Conservation (phyloP, 208 protist genomes). For the Trypanosoma cruzi region DNA sequence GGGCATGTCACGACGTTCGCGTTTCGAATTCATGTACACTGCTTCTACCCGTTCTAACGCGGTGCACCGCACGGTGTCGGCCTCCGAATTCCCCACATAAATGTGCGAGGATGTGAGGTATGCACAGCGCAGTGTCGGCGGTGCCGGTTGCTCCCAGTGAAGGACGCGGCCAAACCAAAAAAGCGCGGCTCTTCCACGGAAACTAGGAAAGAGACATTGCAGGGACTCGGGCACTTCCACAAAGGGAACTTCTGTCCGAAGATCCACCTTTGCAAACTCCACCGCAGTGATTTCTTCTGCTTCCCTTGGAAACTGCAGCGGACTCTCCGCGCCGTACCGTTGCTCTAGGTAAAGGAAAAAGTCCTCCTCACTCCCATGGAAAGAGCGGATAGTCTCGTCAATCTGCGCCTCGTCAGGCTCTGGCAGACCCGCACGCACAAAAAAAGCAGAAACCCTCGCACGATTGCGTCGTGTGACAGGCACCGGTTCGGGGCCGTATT, state of each 20-base stretch:
- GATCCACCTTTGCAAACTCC: constrained; percentile 16
- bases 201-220: constrained; percentile 21
- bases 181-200: constrained; percentile 15
- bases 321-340: constrained; percentile 17
- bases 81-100: constrained; percentile 15
- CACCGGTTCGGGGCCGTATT: constrained; percentile 29
- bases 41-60: constrained; percentile 8
- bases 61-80: constrained; percentile 11
- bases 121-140: constrained; percentile 13
- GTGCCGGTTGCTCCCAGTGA: constrained; percentile 19
- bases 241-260: constrained; percentile 24
- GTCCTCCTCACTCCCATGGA: constrained; percentile 15
- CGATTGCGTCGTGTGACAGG: constrained; percentile 4
- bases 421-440: constrained; percentile 9
- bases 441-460: constrained; percentile 18
- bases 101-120: constrained; percentile 21
- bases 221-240: constrained; percentile 16
- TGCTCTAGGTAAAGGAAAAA: constrained; percentile 21
- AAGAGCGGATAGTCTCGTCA: constrained; percentile 14
- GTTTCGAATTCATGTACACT: constrained; percentile 24
- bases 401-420: not conserved
- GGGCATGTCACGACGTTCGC: constrained; percentile 5
- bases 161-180: constrained; percentile 27
- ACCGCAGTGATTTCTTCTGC: constrained; percentile 6
- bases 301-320: constrained; percentile 4